Evolutionary conservation across 352 stramenopile genomes (phyloP), one percentile per base, ranked within the genome.

Genomic region (Phytophthora agathidicida): DNA sequence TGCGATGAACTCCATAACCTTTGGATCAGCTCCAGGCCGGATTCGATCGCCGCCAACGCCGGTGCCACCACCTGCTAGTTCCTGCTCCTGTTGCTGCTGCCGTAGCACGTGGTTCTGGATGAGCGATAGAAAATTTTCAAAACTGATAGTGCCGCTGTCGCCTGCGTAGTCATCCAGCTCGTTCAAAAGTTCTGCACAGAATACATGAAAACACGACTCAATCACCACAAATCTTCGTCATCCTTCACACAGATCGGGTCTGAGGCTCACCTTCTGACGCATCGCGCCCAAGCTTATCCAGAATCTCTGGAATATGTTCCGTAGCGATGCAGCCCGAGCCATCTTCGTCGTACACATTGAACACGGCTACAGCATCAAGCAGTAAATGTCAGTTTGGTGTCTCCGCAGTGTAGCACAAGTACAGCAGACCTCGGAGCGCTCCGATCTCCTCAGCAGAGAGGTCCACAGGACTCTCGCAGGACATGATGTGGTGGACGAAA

Each of bases 1-100:
- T 14, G 80, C 69, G 49, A 98, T 88, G 59, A 98, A 98, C 68
- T 98, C 90, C 58, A 97, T 82, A 6, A 98, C 91, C 44, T 97
- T 98, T 1, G 90, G 88, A 50, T 97, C 90, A 3, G 89, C 77
- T 1, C 79, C 84, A n/a, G 84, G 37, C 1, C 64, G 78, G 22
- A 88, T 77, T 17, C 70, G 60, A 59, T 85, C 79, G 17, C 59
- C 71, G 20, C 30, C 32, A 49, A 35, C 26, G 3, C 41, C 61
- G 17, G 39, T 33, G 11, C 31, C 57, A 8, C 62, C 62, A 4
- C 62, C 62, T 35, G 71, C 73, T 30, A 77, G 46, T 11, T 85
- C 76, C 19, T 77, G 69, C 7, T 77, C 58, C 30, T 80, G 62
- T 26, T 85, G 63, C 5, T 68, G 50, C 45, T 75, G 61, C 14